These are phyloP conservation scores for Aspergillus sergii DNA, from an alignment of 2,329 filamentous ascomycete genomes.

Conservation along the genomic window DNA sequence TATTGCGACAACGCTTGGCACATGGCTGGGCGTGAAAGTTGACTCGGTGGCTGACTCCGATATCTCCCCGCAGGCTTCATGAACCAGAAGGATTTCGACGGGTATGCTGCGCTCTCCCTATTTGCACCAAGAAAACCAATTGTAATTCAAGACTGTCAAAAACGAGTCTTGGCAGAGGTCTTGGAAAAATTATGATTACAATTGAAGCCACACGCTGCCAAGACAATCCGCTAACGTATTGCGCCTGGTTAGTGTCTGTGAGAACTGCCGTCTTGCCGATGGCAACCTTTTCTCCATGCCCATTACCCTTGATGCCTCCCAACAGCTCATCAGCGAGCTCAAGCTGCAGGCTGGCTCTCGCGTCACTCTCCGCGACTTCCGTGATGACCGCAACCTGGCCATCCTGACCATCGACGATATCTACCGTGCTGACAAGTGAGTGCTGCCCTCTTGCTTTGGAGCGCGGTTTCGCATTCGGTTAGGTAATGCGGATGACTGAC, in stretches of 20 bases:
- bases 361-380: conserved; percentile 88
- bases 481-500: conserved; percentile 31
- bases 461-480: conserved; percentile 18
- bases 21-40: not conserved
- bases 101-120: conserved; percentile 56
- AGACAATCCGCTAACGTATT: conserved; percentile 15
- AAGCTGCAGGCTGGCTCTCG: conserved; percentile 78
- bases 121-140: not conserved
- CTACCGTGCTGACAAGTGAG: conserved; percentile 93
- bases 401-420: conserved; percentile 95
- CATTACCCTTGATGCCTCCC: conserved; percentile 85
- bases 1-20: conserved; percentile 14
- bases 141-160: not conserved
- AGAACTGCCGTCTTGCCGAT: conserved; percentile 80
- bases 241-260: conserved; percentile 69
- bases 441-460: conserved; percentile 14
- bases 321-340: conserved; percentile 72
- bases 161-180: not conserved
- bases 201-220: not conserved
- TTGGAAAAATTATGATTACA: not conserved
- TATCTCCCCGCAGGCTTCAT: conserved; percentile 72
- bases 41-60: conserved; percentile 12
- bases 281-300: conserved; percentile 95
- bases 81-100: conserved; percentile 95
- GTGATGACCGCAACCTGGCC: conserved; percentile 93